These are phyloP conservation scores for Microbotryum saponariae DNA, from an alignment of 1,284 basidiomycete species.

Conservation along the genomic window DNA sequence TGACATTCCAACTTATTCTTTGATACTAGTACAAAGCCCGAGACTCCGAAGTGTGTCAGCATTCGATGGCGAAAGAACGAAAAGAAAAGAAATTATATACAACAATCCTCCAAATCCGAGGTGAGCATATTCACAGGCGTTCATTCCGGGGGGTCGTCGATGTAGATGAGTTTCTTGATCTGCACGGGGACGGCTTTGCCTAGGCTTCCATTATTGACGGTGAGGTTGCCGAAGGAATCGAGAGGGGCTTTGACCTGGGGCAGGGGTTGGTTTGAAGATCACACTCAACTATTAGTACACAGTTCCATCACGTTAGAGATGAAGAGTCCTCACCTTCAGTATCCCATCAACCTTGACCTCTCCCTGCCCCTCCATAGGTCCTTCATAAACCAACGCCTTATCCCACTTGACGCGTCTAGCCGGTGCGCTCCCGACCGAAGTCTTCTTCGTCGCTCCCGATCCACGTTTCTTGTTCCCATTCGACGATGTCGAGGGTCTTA, in stretches of 20 bases:
- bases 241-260: constrained; percentile 8
- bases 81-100: neutral
- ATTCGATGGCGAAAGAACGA: neutral
- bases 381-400: constrained; percentile 28
- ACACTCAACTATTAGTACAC: no score
- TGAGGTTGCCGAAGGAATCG: constrained; percentile 33
- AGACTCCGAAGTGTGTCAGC: no score
- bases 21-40: neutral
- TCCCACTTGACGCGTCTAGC: constrained; percentile 23
- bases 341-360: constrained; percentile 6
- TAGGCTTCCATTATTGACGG: constrained; percentile 3
- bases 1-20: neutral
- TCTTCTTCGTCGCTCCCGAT: neutral
- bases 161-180: constrained; percentile 32
- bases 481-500: constrained; percentile 3
- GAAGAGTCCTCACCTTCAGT: constrained; percentile 15
- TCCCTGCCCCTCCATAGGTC: neutral
- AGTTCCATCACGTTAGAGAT: no score
- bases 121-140: neutral
- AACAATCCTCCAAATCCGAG: neutral
- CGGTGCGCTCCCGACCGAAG: neutral
- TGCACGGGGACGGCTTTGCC: constrained; percentile 20
- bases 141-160: constrained; percentile 27
- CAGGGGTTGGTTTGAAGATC: no score
- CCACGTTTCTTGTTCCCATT: constrained; percentile 5